These are phyloP conservation scores for Claviceps maximensis DNA, from an alignment of 2,329 filamentous ascomycete species.

Conservation along the genomic window DNA sequence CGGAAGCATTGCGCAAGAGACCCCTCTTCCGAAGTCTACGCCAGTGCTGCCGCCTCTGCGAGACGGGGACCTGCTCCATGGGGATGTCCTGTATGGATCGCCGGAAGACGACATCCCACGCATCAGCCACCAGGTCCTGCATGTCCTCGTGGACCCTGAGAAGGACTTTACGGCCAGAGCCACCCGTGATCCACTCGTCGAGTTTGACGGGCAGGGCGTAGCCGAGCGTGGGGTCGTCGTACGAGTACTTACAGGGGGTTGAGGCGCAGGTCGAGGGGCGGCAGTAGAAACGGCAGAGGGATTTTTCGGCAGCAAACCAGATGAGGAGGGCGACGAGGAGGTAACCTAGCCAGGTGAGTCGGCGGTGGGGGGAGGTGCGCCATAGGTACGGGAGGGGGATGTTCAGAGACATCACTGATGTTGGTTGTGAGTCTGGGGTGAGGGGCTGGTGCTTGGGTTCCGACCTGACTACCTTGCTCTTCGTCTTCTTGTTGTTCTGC, in stretches of 20 bases:
- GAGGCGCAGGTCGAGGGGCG: conserved; percentile 36
- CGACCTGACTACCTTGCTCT: neutral
- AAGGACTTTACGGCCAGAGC: conserved; percentile 29
- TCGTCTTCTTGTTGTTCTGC: neutral
- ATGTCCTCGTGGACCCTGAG: conserved; percentile 28
- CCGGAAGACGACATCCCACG: conserved; percentile 31
- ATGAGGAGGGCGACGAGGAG: conserved; percentile 27
- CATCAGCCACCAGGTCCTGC: conserved; percentile 34
- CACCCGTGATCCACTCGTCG: conserved; percentile 46
- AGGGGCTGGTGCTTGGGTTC: conserved; percentile 7
- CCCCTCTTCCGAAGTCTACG: conserved; percentile 38
- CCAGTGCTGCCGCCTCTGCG: conserved; percentile 33
- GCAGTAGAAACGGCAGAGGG: conserved; percentile 41
- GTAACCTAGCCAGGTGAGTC: conserved; percentile 35
- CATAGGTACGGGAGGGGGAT: conserved; percentile 36
- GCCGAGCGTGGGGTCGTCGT: conserved; percentile 47
- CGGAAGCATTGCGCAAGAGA: conserved; percentile 12
- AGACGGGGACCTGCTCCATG: conserved; percentile 29
- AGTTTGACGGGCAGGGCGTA: conserved; percentile 47
- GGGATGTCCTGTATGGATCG: conserved; percentile 32
- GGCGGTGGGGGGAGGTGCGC: conserved; percentile 27
- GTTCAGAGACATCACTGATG: conserved; percentile 23
- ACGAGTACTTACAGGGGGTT: conserved; percentile 38
- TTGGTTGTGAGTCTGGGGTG: conserved; percentile 4
- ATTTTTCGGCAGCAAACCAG: conserved; percentile 43